These are phyloP conservation scores for Diutina catenulata DNA, from an alignment of 1,139 yeast species.

Conservation along the genomic window DNA sequence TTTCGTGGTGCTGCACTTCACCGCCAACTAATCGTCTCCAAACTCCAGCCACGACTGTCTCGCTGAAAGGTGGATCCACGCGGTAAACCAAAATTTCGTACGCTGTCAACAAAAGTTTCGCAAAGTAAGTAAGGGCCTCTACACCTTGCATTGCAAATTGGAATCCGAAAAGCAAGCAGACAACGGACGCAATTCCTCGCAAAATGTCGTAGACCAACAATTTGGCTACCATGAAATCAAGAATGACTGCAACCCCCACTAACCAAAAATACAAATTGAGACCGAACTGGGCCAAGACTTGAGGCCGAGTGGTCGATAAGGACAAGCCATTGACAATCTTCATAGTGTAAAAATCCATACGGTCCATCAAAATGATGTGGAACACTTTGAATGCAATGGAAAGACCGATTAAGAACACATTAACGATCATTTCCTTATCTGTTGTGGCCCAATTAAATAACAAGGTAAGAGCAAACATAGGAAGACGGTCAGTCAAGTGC, in stretches of 20 bases:
- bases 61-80: no score
- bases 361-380: slow-evolving; percentile 61
- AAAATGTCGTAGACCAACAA: slow-evolving; percentile 50
- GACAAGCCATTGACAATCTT: slow-evolving; percentile 15
- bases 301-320: slow-evolving; percentile 18
- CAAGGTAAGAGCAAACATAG: slow-evolving; percentile 45
- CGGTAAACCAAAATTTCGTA: slow-evolving; percentile 38
- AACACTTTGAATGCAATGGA: slow-evolving; percentile 52
- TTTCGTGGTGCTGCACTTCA: neutral
- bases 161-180: slow-evolving; percentile 55
- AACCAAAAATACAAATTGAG: slow-evolving; percentile 10
- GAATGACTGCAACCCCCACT: slow-evolving; percentile 25
- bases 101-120: slow-evolving; percentile 41
- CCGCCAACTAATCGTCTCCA: no score
- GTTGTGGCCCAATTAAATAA: slow-evolving; percentile 51
- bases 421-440: slow-evolving; percentile 38
- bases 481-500: slow-evolving; percentile 59
- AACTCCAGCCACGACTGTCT: no score
- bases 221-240: slow-evolving; percentile 45
- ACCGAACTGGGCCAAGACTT: slow-evolving; percentile 14
- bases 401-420: slow-evolving; percentile 27
- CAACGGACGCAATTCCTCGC: slow-evolving; percentile 37
- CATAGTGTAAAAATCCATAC: slow-evolving; percentile 44
- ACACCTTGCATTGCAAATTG: slow-evolving; percentile 61
- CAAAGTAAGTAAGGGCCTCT: slow-evolving; percentile 36